These are phyloP conservation scores for Pisolithus sp. DNA, from an alignment of 768 basidiomycete species.

Conservation along the genomic window DNA sequence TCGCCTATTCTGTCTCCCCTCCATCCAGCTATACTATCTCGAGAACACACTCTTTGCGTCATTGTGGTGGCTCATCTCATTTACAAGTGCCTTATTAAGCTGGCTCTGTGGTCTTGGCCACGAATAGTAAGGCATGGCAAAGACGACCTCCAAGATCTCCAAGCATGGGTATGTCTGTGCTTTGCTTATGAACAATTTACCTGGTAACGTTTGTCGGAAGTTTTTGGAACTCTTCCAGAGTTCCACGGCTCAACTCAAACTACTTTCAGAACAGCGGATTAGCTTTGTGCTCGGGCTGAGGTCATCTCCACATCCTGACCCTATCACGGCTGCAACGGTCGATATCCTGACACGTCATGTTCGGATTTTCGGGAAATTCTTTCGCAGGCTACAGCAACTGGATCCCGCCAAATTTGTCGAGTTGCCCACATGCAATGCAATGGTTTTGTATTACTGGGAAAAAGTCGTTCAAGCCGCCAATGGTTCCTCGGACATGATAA, in stretches of 20 bases:
- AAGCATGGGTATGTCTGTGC: slow-evolving; percentile 44
- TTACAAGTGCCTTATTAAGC: slow-evolving; percentile 70
- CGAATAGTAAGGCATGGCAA: slow-evolving; percentile 37
- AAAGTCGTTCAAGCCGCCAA: slow-evolving; percentile 69
- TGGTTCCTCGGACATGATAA: slow-evolving; percentile 44
- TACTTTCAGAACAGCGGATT: slow-evolving; percentile 53
- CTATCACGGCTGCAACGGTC: slow-evolving; percentile 40
- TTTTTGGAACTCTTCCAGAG: slow-evolving; percentile 54
- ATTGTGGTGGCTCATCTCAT: slow-evolving; percentile 58
- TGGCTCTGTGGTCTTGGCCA: slow-evolving; percentile 68
- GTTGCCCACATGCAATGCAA: slow-evolving; percentile 55
- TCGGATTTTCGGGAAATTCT: slow-evolving; percentile 71
- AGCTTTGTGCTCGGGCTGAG: slow-evolving; percentile 41
- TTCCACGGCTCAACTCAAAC: slow-evolving; percentile 50
- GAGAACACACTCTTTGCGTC: slow-evolving; percentile 36
- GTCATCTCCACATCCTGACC: slow-evolving; percentile 26
- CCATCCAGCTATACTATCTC: slow-evolving; percentile 27
- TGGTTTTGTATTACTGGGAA: slow-evolving; percentile 78
- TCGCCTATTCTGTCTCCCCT: slow-evolving; percentile 30
- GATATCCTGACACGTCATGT: slow-evolving; percentile 63
- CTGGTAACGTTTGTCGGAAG: slow-evolving; percentile 30
- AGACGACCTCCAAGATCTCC: slow-evolving; percentile 39
- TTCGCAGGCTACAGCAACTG: slow-evolving; percentile 66
- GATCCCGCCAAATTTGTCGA: slow-evolving; percentile 51
- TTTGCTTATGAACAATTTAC: not conserved